Evolutionary conservation across 2,329 filamentous ascomycete species (phyloP).

Genomic region (Xylariaceae sp.): DNA sequence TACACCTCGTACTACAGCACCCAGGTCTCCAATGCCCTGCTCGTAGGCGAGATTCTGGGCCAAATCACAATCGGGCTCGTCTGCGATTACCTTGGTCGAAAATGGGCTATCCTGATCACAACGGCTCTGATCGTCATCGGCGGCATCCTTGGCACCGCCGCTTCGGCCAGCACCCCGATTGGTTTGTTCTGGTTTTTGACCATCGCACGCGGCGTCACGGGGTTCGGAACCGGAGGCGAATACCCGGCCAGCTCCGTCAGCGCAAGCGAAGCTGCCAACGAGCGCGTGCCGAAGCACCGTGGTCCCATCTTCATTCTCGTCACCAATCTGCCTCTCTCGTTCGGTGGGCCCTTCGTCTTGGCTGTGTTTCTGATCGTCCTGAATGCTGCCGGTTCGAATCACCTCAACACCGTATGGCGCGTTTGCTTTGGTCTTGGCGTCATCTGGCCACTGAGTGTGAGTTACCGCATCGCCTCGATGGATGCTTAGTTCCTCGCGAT

Average conservation of each 20-base stretch:
- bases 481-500: too few species aligned
- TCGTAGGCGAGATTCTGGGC: conserved; percentile 14
- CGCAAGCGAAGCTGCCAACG: conserved; percentile 14
- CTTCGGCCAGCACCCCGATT: conserved; percentile 11
- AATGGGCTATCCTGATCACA: conserved; percentile 17
- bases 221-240: conserved; percentile 14
- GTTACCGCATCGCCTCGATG: background rate
- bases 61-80: conserved; percentile 13
- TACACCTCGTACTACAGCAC: conserved; percentile 15
- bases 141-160: conserved; percentile 12
- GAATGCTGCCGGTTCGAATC: conserved; percentile 4
- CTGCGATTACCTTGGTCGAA: conserved; percentile 13
- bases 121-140: conserved; percentile 12
- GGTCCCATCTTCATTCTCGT: conserved; percentile 15
- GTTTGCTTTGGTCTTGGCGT: conserved; percentile 13
- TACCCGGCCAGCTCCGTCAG: conserved; percentile 16
- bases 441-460: conserved; percentile 12
- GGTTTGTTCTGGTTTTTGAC: conserved; percentile 16
- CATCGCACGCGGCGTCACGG: conserved; percentile 9
- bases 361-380: conserved; percentile 11
- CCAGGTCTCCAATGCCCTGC: conserved; percentile 13
- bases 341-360: conserved; percentile 11
- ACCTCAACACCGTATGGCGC: conserved; percentile 13
- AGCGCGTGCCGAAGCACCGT: conserved; percentile 6
- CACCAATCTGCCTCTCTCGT: conserved; percentile 11